Conservation (phyloP, 2,329 filamentous ascomycete species). For the Fusarium drepaniforme region DNA sequence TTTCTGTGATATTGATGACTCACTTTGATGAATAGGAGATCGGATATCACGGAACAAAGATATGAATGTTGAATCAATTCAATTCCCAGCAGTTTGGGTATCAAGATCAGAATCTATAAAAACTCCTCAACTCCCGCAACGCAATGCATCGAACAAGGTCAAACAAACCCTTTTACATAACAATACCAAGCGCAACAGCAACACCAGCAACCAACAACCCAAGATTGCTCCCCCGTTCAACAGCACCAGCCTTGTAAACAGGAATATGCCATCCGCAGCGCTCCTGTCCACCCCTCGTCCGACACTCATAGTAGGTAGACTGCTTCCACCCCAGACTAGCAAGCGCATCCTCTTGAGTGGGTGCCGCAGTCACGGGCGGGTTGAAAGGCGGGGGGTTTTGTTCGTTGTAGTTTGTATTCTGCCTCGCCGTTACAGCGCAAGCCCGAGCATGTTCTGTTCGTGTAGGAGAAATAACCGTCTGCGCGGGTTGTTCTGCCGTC, state of each 20-base stretch:
- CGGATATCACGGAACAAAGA: neutral
- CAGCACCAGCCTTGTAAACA: conserved; percentile 43
- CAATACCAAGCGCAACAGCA: conserved; percentile 20
- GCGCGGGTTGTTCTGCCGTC: conserved; percentile 2
- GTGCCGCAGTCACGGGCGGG: conserved; percentile 49
- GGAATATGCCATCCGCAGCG: conserved; percentile 54
- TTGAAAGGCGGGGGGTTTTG: conserved; percentile 42
- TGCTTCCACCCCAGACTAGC: conserved; percentile 49
- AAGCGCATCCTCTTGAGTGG: conserved; percentile 46
- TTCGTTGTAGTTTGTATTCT: conserved; percentile 20
- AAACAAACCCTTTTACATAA: conserved; percentile 10
- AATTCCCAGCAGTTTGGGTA: conserved; percentile 36
- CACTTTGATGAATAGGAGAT: conserved; percentile 3
- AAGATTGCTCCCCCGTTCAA: conserved; percentile 37
- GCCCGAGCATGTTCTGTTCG: neutral
- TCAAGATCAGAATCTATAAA: conserved; percentile 31
- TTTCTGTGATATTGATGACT: conserved; percentile 10
- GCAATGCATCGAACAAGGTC: conserved; percentile 9
- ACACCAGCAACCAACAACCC: conserved; percentile 21
- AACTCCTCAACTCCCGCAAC: conserved; percentile 28
- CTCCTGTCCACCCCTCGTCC: conserved; percentile 45
- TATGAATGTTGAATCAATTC: neutral
- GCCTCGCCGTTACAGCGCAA: conserved; percentile 21
- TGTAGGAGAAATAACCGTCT: conserved; percentile 16
- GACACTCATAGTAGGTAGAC: conserved; percentile 51